A percentile compares a stretch with the other conserved stretches of the same genome.
These are phyloP conservation scores for Irpex rosettiformis DNA, from an alignment of 1,284 basidiomycete species.

Conservation along the genomic window DNA sequence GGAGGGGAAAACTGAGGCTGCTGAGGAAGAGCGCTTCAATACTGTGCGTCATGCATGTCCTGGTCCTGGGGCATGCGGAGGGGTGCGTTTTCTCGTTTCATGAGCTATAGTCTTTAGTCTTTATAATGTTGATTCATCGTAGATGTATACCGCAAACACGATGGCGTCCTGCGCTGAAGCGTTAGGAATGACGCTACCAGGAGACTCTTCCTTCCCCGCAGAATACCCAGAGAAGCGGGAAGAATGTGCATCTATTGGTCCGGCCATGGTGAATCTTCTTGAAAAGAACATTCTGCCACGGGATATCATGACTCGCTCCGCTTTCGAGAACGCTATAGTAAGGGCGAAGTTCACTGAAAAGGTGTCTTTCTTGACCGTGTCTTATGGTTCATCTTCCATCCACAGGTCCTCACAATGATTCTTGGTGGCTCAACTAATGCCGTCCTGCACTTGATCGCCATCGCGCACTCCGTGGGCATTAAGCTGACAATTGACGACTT, in stretches of 20 bases:
- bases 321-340: conserved; percentile 97
- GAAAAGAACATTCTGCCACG: conserved; percentile 91
- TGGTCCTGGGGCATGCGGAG: conserved; percentile 94
- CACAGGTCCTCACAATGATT: conserved; percentile 86
- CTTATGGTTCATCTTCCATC: conserved; percentile 11
- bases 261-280: conserved; percentile 80
- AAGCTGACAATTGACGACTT: conserved; percentile 83
- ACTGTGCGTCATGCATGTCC: conserved; percentile 92
- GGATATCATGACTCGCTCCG: conserved; percentile 93
- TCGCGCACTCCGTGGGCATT: conserved; percentile 87
- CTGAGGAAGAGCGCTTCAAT: conserved; percentile 79
- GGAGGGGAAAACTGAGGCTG: conserved; percentile 80
- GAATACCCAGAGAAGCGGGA: conserved; percentile 83
- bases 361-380: conserved; percentile 15
- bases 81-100: conserved; percentile 51
- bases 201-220: conserved; percentile 95
- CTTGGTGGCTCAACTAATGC: conserved; percentile 94
- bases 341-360: conserved; percentile 10
- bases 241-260: conserved; percentile 82
- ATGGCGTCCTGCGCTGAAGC: conserved; percentile 94
- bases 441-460: conserved; percentile 86
- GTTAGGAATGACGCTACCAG: conserved; percentile 92
- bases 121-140: neutral
- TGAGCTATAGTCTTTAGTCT: neutral
- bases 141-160: conserved; percentile 97